Evolutionary conservation across 2,329 filamentous ascomycete species (phyloP).

Genomic region (Exophiala sp.): DNA sequence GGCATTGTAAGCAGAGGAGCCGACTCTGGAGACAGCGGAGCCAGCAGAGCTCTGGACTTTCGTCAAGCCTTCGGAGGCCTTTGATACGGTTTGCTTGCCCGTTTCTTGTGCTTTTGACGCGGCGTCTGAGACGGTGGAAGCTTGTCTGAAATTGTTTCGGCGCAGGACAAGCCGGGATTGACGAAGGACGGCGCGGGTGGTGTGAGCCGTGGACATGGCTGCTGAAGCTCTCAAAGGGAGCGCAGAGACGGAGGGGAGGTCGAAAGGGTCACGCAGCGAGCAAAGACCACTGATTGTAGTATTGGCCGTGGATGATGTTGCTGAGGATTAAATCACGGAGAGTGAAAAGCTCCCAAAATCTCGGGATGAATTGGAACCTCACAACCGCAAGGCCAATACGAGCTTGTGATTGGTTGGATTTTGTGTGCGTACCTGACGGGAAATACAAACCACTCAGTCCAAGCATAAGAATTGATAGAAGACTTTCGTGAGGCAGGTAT

Average conservation of each 20-base stretch:
- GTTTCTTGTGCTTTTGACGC: conserved; percentile 45
- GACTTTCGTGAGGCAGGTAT: too few relatives aligned
- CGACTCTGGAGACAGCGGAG: conserved; percentile 70
- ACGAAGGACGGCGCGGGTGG: conserved; percentile 44
- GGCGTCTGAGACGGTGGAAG: conserved; percentile 45
- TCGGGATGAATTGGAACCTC: background rate
- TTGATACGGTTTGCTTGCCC: conserved; percentile 45
- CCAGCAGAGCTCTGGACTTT: conserved; percentile 77
- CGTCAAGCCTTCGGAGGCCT: conserved; percentile 79
- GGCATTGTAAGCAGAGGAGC: conserved; percentile 62
- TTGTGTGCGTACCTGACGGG: too few relatives aligned
- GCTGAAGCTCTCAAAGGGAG: conserved; percentile 22
- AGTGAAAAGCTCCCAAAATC: conserved; percentile 29
- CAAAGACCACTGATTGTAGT: conserved; percentile 2
- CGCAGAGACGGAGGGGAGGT: conserved; percentile 5
- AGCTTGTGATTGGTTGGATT: conserved; percentile 18
- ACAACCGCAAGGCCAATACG: background rate
- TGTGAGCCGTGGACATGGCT: conserved; percentile 42
- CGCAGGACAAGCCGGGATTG: conserved; percentile 48
- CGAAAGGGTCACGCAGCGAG: conserved; percentile 22
- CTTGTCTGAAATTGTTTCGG: conserved; percentile 42
- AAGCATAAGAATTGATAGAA: too few relatives aligned
- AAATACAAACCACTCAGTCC: too few relatives aligned
- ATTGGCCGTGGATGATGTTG: conserved; percentile 1
- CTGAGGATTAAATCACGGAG: conserved; percentile 28